Evolutionary conservation across 2,329 filamentous ascomycete genomes (phyloP).

Genomic region (Elsinoe australis): DNA sequence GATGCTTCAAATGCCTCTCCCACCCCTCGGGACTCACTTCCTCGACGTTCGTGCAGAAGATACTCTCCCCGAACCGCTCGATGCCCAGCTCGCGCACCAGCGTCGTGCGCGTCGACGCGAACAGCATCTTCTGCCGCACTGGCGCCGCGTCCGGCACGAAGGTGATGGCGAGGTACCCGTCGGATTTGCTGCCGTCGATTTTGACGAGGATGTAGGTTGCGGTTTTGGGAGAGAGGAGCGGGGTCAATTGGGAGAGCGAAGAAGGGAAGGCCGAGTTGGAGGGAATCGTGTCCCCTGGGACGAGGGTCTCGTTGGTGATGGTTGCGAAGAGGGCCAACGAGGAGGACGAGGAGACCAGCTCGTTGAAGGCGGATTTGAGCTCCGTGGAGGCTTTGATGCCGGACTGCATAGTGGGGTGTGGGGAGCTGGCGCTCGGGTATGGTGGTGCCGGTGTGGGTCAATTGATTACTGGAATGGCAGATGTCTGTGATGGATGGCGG

Average conservation of each 20-base stretch:
- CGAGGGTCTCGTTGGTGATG: slow-evolving; percentile 61
- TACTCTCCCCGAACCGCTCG: slow-evolving; percentile 68
- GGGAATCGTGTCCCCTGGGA: slow-evolving; percentile 51
- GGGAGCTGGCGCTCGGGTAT: not conserved
- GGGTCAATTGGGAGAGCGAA: slow-evolving; percentile 56
- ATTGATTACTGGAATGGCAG: not conserved
- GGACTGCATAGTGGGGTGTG: slow-evolving; percentile 58
- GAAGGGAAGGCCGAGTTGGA: slow-evolving; percentile 47
- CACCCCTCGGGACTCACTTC: slow-evolving; percentile 66
- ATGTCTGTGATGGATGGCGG: not conserved
- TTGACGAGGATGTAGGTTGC: slow-evolving; percentile 71
- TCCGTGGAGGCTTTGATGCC: slow-evolving; percentile 72
- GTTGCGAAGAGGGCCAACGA: slow-evolving; percentile 65
- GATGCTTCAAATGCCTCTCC: slow-evolving; percentile 63
- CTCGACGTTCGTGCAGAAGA: slow-evolving; percentile 62
- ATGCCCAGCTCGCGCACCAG: slow-evolving; percentile 68
- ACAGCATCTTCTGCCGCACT: slow-evolving; percentile 80
- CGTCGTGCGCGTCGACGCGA: slow-evolving; percentile 68
- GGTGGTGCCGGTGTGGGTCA: not conserved
- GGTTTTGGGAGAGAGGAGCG: slow-evolving; percentile 57
- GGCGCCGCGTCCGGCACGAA: slow-evolving; percentile 73
- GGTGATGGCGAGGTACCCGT: slow-evolving; percentile 59
- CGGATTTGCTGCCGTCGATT: slow-evolving; percentile 32
- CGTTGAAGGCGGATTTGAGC: slow-evolving; percentile 65
- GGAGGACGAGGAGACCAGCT: slow-evolving; percentile 53